Base-by-base conservation (phyloP, 1,139 yeast genomes). In the Scheffersomyces titani region DNA sequence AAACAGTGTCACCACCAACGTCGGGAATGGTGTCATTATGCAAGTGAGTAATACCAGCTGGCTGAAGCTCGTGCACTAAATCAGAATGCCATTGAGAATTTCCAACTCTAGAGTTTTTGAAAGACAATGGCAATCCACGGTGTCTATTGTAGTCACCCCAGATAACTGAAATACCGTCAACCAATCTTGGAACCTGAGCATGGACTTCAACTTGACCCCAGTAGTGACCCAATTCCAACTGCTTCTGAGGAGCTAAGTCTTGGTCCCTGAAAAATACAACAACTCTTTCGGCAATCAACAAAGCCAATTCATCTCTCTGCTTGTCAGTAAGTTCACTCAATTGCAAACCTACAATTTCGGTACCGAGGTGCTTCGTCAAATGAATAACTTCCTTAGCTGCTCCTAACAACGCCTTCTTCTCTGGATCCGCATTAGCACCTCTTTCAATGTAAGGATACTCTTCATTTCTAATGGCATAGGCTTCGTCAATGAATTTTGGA, bases 81-180 rank as follows among this genome's bases (percentile, higher is more conserved):
- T 80, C 84, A 3, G 84, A 74, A 67, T 80, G 84, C 84, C 84
- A 80, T 52, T 60, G 64, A 5, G 77, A 67, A 62, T 74, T 76
- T 7, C 80, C 80, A 44, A 70, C 69, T 51, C 64, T 66, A 51
- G 71, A 63, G 50, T 67, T 67, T 60, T 73, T 76, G 68, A 71
- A 77, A 19, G 72, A 68, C 62, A 70, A 64, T 30, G 65, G 68
- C 51, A 61, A 62, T 3, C 70, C 69, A 51, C 70, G 68, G 52
- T n/a, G n/a, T 62, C 68, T 73, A n/a, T 59, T 61, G 59, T 71
- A 73, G 58, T 83, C 85, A 57, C 78, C 82, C 88, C 88, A 84
- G 60, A 85, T 79, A 6, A 81, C 81, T 21, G 85, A 70, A 46
- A 81, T 70, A 44, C 88, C 89, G 21, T 61, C 54, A 21, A 62